Base-by-base conservation (phyloP, 257 asterid genomes). In the Linaria vulgaris region DNA sequence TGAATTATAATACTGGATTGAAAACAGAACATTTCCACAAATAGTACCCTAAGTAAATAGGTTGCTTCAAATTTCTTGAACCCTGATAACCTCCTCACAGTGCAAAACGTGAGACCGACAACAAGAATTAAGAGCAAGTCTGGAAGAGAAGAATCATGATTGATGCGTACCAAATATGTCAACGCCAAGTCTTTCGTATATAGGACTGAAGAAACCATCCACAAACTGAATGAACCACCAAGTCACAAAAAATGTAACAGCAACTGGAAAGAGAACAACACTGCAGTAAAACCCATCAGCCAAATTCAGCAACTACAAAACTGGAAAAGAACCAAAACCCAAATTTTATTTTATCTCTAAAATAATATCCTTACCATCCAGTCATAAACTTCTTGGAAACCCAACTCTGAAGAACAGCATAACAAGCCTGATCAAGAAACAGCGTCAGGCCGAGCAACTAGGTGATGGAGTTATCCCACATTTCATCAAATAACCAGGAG, bases 141-240 rank as follows among this genome's bases (percentile, higher is more conserved):
- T 30, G 22, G 41, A 19, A 64, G 54, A 64, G 7, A 55, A 67
- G 17, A 12, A 56, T 20, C 74, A 67, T 25, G 61, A 69, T 39
- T 19, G 59, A 31, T 46, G 72, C 95, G 76, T 77, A 89, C 98
- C 97, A 75, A 92, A 89, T 70, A 92, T 70, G 49, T 89, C 96
- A 70, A 89, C 58, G 61, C 97, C 97, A 51, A 92, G 96, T 62
- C 91, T 80, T 69, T 89, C 97, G 68, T 92, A 89, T 64, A 87
- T 89, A 68, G 97, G 99, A 73, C 97, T 92, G 85, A 92, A 92
- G 88, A 92, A 92, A 56, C 97, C 94, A 78, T 89, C 99, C 72
- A 89, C 88, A 79, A 89, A 87, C 83, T 92, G 95, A 82, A 92
- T 72, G 72, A 92, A 89, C 99, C 99, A 92, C 97, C 96, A 89